A percentile compares a stretch with the other conserved stretches of the same genome.
These are phyloP conservation scores for Anacardium occidentale DNA, from an alignment of 345 rosid species.

Conservation along the genomic window DNA sequence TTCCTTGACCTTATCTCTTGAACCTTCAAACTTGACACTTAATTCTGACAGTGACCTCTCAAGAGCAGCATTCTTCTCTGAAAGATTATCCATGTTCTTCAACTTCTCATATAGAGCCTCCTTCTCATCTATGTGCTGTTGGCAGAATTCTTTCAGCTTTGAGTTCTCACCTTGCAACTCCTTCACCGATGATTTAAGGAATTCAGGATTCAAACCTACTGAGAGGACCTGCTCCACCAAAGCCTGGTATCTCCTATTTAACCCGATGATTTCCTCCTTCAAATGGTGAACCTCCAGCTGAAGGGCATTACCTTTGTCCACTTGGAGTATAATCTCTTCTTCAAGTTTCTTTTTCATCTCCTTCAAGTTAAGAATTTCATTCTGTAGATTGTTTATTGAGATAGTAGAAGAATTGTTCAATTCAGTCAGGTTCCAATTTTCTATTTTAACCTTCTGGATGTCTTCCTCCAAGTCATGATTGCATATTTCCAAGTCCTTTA, in stretches of 20 bases:
- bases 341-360: conserved; percentile 72
- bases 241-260: conserved; percentile 51
- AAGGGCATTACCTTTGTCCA: conserved; percentile 50
- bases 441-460: conserved; percentile 47
- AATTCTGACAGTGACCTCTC: conserved; percentile 71
- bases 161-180: conserved; percentile 63
- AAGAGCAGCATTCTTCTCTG: conserved; percentile 56
- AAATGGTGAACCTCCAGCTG: conserved; percentile 72
- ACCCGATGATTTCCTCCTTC: conserved; percentile 63
- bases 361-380: conserved; percentile 53
- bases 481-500: conserved; percentile 51
- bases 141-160: conserved; percentile 53
- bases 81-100: conserved; percentile 47
- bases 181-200: conserved; percentile 53
- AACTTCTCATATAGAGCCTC: conserved; percentile 50
- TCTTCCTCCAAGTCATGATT: conserved; percentile 54
- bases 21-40: conserved; percentile 68
- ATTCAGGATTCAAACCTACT: conserved; percentile 56
- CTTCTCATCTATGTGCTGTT: conserved; percentile 46
- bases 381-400: conserved; percentile 43
- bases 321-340: conserved; percentile 57
- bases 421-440: conserved; percentile 47
- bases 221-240: conserved; percentile 66
- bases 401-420: conserved; percentile 47
- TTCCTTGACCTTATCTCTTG: conserved; percentile 50